Percentiles rank a stretch among this genome's conserved stretches.
Conservation (phyloP, 352 stramenopile species). For the Globisporangium paroecandrum region DNA sequence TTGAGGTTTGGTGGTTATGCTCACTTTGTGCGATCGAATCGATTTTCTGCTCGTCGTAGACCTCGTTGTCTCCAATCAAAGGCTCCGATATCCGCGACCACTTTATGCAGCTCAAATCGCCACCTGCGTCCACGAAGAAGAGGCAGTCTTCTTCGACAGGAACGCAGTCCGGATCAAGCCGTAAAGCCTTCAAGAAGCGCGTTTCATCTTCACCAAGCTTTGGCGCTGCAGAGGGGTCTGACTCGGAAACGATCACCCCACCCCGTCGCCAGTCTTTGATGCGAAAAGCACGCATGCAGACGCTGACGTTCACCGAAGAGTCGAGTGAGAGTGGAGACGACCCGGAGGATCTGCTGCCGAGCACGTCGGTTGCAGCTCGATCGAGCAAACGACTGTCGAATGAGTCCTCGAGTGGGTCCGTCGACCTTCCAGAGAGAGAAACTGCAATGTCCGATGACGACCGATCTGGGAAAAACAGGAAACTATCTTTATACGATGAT, state of each 20-base stretch:
- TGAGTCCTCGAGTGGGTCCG: not conserved
- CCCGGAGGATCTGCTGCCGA: slow-evolving; percentile 32
- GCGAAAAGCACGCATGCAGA: slow-evolving; percentile 35
- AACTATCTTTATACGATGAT: not conserved
- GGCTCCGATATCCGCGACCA: slow-evolving; percentile 39
- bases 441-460: not conserved
- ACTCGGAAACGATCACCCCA: slow-evolving; percentile 19
- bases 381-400: slow-evolving; percentile 14
- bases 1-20: not conserved
- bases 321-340: slow-evolving; percentile 52
- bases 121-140: slow-evolving; percentile 52
- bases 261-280: slow-evolving; percentile 52
- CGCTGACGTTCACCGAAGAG: slow-evolving; percentile 46
- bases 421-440: not conserved
- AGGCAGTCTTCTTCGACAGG: slow-evolving; percentile 25
- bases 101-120: slow-evolving; percentile 63
- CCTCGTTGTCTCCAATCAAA: slow-evolving; percentile 76
- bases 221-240: not conserved
- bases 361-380: slow-evolving; percentile 28
- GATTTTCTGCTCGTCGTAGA: slow-evolving; percentile 28
- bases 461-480: not conserved
- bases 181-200: slow-evolving; percentile 14
- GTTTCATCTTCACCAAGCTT: slow-evolving; percentile 3
- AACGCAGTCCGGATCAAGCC: slow-evolving; percentile 2
- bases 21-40: slow-evolving; percentile 12